A percentile compares a stretch with the other conserved stretches of the same genome.
Evolutionary conservation across 139 green algal genomes (phyloP).

Genomic region (Coccomyxa sp.): DNA sequence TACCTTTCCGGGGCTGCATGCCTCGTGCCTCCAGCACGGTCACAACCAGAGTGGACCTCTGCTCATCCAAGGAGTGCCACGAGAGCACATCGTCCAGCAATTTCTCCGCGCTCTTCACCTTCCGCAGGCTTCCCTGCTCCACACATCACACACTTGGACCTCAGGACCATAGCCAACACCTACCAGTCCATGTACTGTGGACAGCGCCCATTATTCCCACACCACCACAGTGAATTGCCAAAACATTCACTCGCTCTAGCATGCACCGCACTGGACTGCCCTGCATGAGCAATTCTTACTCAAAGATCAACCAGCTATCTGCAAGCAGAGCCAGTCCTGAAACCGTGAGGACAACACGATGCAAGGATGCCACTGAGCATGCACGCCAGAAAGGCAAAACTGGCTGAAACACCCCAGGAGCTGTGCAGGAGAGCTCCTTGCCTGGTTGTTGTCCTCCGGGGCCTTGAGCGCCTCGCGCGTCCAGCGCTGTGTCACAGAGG

Average conservation of each 20-base stretch:
- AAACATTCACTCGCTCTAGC: too few relatives aligned
- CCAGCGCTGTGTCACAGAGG: background rate
- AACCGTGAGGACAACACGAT: background rate
- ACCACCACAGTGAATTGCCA: too few relatives aligned
- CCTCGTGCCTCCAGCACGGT: conserved; percentile 45
- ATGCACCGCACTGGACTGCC: background rate
- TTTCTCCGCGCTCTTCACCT: conserved; percentile 1
- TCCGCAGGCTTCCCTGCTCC: too few relatives aligned
- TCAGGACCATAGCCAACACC: background rate
- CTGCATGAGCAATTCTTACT: background rate
- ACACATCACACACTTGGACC: background rate
- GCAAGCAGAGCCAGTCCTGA: background rate
- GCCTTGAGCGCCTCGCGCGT: background rate
- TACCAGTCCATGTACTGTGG: too few relatives aligned
- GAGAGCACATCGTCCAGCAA: conserved; percentile 63
- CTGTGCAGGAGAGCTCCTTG: background rate
- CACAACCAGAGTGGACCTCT: conserved; percentile 32
- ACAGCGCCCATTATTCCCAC: too few relatives aligned
- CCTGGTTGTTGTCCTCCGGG: background rate
- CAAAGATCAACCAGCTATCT: background rate
- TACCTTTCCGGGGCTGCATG: conserved; percentile 32
- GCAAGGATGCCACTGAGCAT: background rate
- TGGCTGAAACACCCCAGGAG: background rate
- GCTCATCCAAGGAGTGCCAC: conserved; percentile 58
- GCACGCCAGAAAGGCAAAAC: background rate